Evolutionary conservation across 805 yeast species (phyloP).

Genomic region (Pichia nakasei): DNA sequence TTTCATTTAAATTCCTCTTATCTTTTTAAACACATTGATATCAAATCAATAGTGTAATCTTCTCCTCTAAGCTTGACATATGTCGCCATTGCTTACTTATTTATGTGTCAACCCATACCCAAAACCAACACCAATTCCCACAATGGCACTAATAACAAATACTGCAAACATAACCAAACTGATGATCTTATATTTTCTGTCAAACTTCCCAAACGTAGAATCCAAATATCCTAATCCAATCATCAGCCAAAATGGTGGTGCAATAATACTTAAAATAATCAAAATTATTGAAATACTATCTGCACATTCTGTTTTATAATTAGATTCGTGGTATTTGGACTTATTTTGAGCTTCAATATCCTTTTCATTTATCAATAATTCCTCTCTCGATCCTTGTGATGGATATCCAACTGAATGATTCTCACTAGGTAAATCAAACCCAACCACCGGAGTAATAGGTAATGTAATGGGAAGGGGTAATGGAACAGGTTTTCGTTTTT

Average conservation of each 20-base stretch:
- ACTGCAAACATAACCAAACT: conserved; percentile 16
- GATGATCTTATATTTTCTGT: conserved; percentile 15
- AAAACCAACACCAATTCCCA: conserved; percentile 21
- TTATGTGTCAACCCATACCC: conserved; percentile 17
- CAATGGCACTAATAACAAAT: conserved; percentile 13
- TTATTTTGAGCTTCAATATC: neutral
- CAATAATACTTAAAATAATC: conserved; percentile 16
- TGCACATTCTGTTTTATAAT: neutral
- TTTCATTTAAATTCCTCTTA: too few relatives aligned
- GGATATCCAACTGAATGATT: neutral
- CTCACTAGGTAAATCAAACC: neutral
- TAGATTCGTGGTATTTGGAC: neutral
- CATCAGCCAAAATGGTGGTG: conserved; percentile 25
- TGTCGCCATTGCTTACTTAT: too few relatives aligned
- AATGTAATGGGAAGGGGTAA: neutral
- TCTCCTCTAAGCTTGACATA: too few relatives aligned
- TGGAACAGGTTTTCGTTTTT: neutral
- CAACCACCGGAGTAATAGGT: neutral
- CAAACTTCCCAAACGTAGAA: conserved; percentile 18
- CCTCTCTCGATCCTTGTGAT: neutral
- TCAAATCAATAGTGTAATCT: too few relatives aligned
- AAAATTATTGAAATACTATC: conserved; percentile 9
- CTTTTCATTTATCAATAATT: neutral
- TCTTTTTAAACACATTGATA: too few relatives aligned
- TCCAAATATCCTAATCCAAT: conserved; percentile 22